Evolutionary conservation across 441 rosid genomes (phyloP), one percentile per base, ranked within the genome.

Genomic region (Populus hybrid): DNA sequence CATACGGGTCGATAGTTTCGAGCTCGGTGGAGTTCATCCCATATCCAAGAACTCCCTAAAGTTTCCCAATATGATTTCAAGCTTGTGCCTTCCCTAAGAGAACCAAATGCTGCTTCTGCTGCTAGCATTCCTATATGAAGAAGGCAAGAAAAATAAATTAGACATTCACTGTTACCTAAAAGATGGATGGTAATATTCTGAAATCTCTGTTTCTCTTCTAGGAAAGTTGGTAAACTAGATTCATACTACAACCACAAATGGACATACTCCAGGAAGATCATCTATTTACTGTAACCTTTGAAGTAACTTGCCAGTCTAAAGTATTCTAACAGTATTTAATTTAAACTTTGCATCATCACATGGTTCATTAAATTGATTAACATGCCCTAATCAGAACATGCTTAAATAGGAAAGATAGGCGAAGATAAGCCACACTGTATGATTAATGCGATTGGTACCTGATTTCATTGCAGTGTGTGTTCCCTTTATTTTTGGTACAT

Each of bases 401-500:
- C 57, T 66, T 70, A 65, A 70, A 66, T 2, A 66, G 50, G 24
- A 70, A 18, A 50, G 36, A 21, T 71, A 40, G 61, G 69, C 24
- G 11, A 66, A 69, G 75, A 72, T 65, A 71, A 79, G 10, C 35
- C 16, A 6, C 78, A 23, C 42, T 8, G 8, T 18, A 77, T 20
- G 10, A 38, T 26, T 71, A 36, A 73, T 40, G 67, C 6, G 21
- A 69, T 16, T 70, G 61, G 50, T 79, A 93, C 99, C 99, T 89
- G 99, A 96, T 87, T 96, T 96, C 98, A 96, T 94, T 68, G 99
- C 97, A 20, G 99, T 94, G 77, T 96, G 99, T 23, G 98, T 93
- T 73, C 99, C 99, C 86, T 96, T 95, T 85, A 95, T 94, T 85
- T 95, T 95, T 74, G 97, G 99, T 71, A 95, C 99, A 82, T 95